Base-by-base conservation (phyloP, 2,329 filamentous ascomycete genomes). In the Chaetomium olivaceum region DNA sequence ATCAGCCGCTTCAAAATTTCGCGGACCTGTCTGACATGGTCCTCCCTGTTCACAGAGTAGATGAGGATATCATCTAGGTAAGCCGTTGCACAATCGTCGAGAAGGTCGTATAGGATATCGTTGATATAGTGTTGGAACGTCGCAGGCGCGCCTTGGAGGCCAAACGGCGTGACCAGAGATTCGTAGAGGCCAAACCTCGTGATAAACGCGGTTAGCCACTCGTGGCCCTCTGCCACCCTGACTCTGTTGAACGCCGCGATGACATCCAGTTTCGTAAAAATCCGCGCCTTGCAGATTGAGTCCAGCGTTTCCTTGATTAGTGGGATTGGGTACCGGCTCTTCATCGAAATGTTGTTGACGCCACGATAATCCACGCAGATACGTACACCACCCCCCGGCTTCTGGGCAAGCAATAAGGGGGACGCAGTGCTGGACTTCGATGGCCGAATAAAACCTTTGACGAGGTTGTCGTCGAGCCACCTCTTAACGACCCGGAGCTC, bases 291-390 rank as follows among this genome's bases (percentile, higher is more conserved):
- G 31, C 21, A 54, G 4, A 61, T 52, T 1, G 58, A 36, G 29
- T 61, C 48, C 2, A 61, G 29, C 3, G 33, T 61, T 31, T 61
- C 58, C 27, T 12, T 1, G 23, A 54, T 54, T 11, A 61, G 33
- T 11, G 48, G 58, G 8, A 61, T 54, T 8, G 48, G 46, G 16
- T 61, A 61, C 1, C 31, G 16, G 58, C 29, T 61, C 48, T 61
- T 61, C 1, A 61, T 11, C 1, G 31, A n/a, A 0, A 61, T 12
- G 9, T 61, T 52, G 19, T 61, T 61, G 3, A 61, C 3, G 1
- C 29, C 31, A 2, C 21, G 4, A 31, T 61, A 61, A 21, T 61
- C 48, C 12, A 54, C 5, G 12, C 21, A 54, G n/a, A 61, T 61
- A 2, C 58, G 6, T 1, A 61, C n/a, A 2, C 58, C 46, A 1